phyloP scores from a whole-genome alignment of 306 rosid genomes.

The Arachis hypogaea region DNA sequence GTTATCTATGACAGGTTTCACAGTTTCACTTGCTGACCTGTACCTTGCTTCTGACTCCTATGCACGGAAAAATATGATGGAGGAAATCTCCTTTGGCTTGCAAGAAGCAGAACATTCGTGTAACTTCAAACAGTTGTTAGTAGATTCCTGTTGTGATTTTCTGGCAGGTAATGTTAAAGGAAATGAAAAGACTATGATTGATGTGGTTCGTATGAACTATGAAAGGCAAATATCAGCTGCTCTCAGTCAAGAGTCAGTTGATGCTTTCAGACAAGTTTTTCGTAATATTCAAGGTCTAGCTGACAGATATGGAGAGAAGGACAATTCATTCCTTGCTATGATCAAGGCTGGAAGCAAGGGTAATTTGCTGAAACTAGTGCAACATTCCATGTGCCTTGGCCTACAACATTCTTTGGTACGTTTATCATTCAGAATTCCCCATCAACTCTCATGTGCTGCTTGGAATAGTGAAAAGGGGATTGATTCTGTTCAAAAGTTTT shows the following conservation, averaged over 20 bases:
- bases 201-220: slow-evolving; percentile 52
- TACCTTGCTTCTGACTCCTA: slow-evolving; percentile 63
- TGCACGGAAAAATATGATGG: slow-evolving; percentile 76
- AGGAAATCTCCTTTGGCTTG: slow-evolving; percentile 71
- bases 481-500: slow-evolving; percentile 45
- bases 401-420: slow-evolving; percentile 86
- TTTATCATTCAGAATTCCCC: slow-evolving; percentile 75
- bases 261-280: slow-evolving; percentile 80
- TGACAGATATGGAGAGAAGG: slow-evolving; percentile 61
- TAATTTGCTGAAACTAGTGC: slow-evolving; percentile 77
- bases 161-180: slow-evolving; percentile 58
- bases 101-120: slow-evolving; percentile 78
- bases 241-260: slow-evolving; percentile 77
- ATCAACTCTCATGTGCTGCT: slow-evolving; percentile 71
- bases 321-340: slow-evolving; percentile 76
- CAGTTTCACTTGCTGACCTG: slow-evolving; percentile 85
- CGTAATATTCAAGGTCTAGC: slow-evolving; percentile 76
- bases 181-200: slow-evolving; percentile 41
- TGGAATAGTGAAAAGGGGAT: slow-evolving; percentile 73
- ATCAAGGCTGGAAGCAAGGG: slow-evolving; percentile 98
- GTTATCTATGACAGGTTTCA: slow-evolving; percentile 84
- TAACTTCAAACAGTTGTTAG: slow-evolving; percentile 67
- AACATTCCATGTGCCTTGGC: slow-evolving; percentile 94
- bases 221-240: slow-evolving; percentile 79
- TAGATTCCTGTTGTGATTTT: slow-evolving; percentile 49